Evolutionary conservation across 2,329 filamentous ascomycete species (phyloP).

Genomic region (Graphilbum ipis-grandicollis): DNA sequence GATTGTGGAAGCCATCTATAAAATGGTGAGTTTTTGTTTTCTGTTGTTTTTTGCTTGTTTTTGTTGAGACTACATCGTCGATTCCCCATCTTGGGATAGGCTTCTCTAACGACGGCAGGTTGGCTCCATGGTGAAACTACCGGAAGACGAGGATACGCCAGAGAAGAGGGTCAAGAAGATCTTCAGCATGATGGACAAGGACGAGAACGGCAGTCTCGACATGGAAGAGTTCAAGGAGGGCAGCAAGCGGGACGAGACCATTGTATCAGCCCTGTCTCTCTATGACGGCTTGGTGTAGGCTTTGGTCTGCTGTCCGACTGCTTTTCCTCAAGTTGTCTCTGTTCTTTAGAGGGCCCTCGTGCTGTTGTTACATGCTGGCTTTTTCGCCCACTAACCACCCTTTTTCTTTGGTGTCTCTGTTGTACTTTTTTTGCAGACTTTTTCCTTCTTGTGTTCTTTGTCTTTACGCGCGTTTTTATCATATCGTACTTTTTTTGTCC

Average conservation of each 20-base stretch:
- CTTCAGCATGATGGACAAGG: slow-evolving; percentile 99
- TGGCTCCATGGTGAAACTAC: slow-evolving; percentile 96
- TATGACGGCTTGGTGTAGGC: slow-evolving; percentile 81
- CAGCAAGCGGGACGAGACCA: slow-evolving; percentile 96
- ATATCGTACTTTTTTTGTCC: neutral
- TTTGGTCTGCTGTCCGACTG: neutral
- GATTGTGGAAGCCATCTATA: slow-evolving; percentile 98
- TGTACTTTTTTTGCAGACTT: slow-evolving; percentile 1
- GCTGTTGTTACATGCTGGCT: too few species aligned
- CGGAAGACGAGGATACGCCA: slow-evolving; percentile 95
- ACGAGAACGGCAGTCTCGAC: slow-evolving; percentile 92
- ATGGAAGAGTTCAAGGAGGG: slow-evolving; percentile 99
- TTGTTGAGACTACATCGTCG: neutral
- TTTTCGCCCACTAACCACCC: neutral
- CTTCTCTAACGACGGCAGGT: slow-evolving; percentile 37
- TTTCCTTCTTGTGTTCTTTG: neutral
- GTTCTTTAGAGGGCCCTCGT: too few species aligned
- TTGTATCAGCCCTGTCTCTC: slow-evolving; percentile 87
- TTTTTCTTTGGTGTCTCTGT: neutral
- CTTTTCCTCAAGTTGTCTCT: neutral
- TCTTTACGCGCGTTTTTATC: too few species aligned
- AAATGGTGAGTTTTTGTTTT: slow-evolving; percentile 52
- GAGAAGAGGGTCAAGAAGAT: slow-evolving; percentile 98
- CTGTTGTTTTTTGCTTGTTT: slow-evolving; percentile 2
- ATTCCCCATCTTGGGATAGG: neutral